Conservation (phyloP, 2,329 filamentous ascomycete species). For the Colletotrichum spaethianum region DNA sequence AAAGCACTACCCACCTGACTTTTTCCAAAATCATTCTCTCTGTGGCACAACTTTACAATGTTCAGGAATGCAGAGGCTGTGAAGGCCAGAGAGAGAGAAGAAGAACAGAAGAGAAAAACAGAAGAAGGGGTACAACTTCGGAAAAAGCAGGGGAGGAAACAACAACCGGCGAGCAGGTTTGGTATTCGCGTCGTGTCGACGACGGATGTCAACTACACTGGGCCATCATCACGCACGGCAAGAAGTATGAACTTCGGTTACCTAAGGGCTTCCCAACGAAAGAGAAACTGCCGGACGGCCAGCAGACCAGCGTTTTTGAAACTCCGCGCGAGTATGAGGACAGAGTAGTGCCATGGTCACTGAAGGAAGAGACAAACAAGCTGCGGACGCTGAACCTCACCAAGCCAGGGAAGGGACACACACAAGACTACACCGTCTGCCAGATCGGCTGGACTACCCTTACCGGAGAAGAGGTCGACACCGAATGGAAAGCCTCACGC, state of each 20-base stretch:
- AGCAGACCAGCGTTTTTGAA: neutral
- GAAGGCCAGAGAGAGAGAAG: neutral
- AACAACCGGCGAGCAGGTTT: constrained; percentile 7
- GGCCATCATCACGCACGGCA: constrained; percentile 10
- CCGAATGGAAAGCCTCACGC: constrained; percentile 1
- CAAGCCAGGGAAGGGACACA: neutral
- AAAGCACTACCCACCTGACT: neutral
- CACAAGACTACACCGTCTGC: neutral
- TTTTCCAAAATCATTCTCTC: too few species aligned
- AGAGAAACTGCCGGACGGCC: neutral
- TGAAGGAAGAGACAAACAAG: neutral
- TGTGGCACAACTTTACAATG: neutral
- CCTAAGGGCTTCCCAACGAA: neutral
- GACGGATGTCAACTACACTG: constrained; percentile 5
- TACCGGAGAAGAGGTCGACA: neutral
- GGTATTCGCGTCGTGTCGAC: constrained; percentile 11
- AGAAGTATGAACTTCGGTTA: neutral
- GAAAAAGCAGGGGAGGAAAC: neutral
- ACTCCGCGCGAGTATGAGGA: constrained; percentile 5
- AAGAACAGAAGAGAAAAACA: neutral
- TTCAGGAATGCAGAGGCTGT: neutral
- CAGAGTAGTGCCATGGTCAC: neutral
- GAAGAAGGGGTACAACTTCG: neutral
- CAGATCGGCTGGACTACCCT: constrained; percentile 12
- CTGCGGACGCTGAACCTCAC: neutral